A percentile compares a stretch with the other conserved stretches of the same genome.
Conservation (phyloP, 345 rosid species). For the Abelmoschus esculentus region DNA sequence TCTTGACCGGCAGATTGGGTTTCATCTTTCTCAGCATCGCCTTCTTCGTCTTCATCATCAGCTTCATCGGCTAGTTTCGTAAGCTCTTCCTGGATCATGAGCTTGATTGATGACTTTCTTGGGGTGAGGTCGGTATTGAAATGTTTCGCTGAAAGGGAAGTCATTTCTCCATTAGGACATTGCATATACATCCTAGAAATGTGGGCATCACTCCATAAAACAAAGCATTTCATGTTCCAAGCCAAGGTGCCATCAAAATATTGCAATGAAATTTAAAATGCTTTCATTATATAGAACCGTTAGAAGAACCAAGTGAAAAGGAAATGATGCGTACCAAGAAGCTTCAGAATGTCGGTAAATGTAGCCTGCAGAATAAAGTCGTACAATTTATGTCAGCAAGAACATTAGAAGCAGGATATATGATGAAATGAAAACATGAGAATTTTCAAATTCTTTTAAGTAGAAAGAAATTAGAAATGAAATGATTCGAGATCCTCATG, state of each 20-base stretch:
- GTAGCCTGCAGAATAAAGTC: constrained; percentile 70
- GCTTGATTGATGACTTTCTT: constrained; percentile 63
- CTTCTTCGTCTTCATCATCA: constrained; percentile 59
- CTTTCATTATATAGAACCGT: background rate
- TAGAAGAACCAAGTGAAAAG: background rate
- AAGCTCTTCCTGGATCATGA: background rate
- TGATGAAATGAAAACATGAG: background rate
- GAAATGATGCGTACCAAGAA: constrained; percentile 50
- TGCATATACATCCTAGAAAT: background rate
- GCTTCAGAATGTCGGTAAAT: constrained; percentile 77
- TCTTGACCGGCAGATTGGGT: constrained; percentile 29
- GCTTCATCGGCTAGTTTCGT: constrained; percentile 37
- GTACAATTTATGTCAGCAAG: constrained; percentile 6
- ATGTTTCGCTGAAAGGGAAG: constrained; percentile 37
- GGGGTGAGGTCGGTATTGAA: constrained; percentile 40
- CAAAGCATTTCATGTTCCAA: background rate
- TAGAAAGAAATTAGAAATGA: background rate
- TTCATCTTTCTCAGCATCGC: constrained; percentile 36
- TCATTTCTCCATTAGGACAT: constrained; percentile 3
- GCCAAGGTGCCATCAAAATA: background rate
- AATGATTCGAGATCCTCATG: background rate
- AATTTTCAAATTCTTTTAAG: background rate
- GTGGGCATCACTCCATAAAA: background rate
- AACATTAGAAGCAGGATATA: background rate
- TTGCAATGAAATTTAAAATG: background rate